Conservation (phyloP, 768 basidiomycete species). For the Boletus insuetus region DNA sequence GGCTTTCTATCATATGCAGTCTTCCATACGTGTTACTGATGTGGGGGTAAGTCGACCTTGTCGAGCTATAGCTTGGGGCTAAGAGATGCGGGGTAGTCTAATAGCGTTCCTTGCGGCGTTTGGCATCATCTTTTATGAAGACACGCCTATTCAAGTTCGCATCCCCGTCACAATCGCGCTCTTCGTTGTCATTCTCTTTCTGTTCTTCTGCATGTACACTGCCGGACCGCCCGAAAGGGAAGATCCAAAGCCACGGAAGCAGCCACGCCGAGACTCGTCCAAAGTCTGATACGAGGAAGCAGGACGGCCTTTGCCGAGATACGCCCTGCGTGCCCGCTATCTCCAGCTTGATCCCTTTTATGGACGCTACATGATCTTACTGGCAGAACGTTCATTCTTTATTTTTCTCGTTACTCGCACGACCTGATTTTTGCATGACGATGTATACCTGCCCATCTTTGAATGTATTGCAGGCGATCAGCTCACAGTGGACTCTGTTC, state of each 20-base stretch:
- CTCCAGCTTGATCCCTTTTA: not conserved
- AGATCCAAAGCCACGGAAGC: not conserved
- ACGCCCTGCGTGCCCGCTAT: no score
- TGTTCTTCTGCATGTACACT: constrained; percentile 32
- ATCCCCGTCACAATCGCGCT: constrained; percentile 26
- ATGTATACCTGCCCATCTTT: not conserved
- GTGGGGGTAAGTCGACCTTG: constrained; percentile 33
- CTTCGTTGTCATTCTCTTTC: constrained; percentile 15
- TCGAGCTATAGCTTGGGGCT: not conserved
- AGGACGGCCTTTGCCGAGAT: not conserved
- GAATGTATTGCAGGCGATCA: not conserved
- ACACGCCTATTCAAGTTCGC: constrained; percentile 25
- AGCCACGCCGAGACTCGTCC: not conserved
- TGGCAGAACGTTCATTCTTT: not conserved
- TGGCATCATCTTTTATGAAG: constrained; percentile 28
- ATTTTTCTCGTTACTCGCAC: not conserved
- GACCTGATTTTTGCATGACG: not conserved
- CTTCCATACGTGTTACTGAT: constrained; percentile 41
- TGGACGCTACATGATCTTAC: not conserved
- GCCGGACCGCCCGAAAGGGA: constrained; percentile 22
- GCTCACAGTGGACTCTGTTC: no score
- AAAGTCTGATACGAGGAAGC: constrained; percentile 2
- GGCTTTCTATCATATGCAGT: constrained; percentile 39
- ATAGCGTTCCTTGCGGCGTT: constrained; percentile 35
- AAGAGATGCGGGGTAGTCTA: constrained; percentile 24